Conservation (phyloP, 192 early-diverging fungal genomes). For the Coemansia sp. region DNA sequence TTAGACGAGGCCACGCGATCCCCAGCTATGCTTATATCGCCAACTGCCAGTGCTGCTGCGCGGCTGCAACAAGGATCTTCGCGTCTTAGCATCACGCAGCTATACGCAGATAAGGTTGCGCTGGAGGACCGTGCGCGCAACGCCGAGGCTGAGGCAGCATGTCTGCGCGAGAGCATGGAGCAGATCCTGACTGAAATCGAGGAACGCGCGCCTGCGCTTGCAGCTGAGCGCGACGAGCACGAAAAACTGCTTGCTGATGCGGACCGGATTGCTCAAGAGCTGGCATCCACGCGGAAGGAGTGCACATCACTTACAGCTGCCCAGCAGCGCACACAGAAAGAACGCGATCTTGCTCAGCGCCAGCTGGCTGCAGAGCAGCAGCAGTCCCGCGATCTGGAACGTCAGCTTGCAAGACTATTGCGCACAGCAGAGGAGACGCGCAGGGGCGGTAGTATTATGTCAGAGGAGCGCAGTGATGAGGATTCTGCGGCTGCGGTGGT, state of each 20-base stretch:
- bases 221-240: slow-evolving; percentile 62
- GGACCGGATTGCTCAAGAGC: slow-evolving; percentile 56
- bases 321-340: slow-evolving; percentile 37
- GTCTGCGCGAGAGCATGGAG: slow-evolving; percentile 60
- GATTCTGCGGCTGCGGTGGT: slow-evolving; percentile 6
- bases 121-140: slow-evolving; percentile 55
- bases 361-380: slow-evolving; percentile 49
- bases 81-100: slow-evolving; percentile 64
- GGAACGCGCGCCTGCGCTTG: slow-evolving; percentile 61
- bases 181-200: slow-evolving; percentile 63
- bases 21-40: slow-evolving; percentile 48
- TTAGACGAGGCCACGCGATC: slow-evolving; percentile 16
- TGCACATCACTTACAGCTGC: slow-evolving; percentile 27
- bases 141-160: slow-evolving; percentile 53
- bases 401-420: slow-evolving; percentile 60
- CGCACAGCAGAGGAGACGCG: slow-evolving; percentile 59
- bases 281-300: slow-evolving; percentile 45
- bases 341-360: slow-evolving; percentile 52
- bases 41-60: slow-evolving; percentile 58
- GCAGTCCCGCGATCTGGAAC: slow-evolving; percentile 60
- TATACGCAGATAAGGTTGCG: slow-evolving; percentile 62
- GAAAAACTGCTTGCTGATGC: slow-evolving; percentile 56
- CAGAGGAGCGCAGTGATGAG: slow-evolving; percentile 22
- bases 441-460: slow-evolving; percentile 47
- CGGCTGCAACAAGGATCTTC: slow-evolving; percentile 49